phyloP scores from a whole-genome alignment of 2,329 filamentous ascomycete species.

The Sordariomycetes sp. region DNA sequence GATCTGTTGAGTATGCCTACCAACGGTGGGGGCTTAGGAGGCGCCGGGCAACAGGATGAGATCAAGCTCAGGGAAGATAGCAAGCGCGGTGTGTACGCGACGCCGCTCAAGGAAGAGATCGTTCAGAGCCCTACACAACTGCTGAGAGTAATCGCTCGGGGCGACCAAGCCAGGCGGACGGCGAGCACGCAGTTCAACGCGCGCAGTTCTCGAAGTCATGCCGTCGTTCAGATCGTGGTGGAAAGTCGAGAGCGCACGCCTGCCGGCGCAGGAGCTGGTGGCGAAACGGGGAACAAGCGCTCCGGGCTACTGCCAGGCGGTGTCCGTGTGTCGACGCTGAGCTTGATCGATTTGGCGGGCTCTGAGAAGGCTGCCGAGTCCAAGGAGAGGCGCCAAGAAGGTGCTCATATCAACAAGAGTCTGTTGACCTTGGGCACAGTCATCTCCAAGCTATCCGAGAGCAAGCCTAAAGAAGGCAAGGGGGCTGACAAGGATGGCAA shows the following conservation, averaged over 20 bases:
- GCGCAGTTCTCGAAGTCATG: conserved; percentile 93
- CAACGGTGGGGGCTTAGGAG: conserved; percentile 43
- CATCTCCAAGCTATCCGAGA: conserved; percentile 83
- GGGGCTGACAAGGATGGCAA: conserved; percentile 73
- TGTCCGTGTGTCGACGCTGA: conserved; percentile 89
- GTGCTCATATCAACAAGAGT: conserved; percentile 98
- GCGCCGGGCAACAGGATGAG: conserved; percentile 63
- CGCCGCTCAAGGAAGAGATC: conserved; percentile 93
- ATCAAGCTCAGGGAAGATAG: conserved; percentile 96
- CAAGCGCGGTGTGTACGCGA: conserved; percentile 94
- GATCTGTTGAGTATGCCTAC: conserved; percentile 76
- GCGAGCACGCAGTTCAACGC: conserved; percentile 96
- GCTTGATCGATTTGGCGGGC: conserved; percentile 90
- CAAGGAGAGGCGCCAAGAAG: conserved; percentile 88
- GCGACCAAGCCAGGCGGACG: conserved; percentile 81
- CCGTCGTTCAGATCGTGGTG: conserved; percentile 96
- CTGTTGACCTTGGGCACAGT: conserved; percentile 90
- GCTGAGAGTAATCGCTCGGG: conserved; percentile 85
- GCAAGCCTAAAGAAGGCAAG: conserved; percentile 73
- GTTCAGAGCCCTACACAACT: conserved; percentile 96
- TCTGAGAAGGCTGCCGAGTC: conserved; percentile 93
- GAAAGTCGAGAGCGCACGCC: conserved; percentile 76
- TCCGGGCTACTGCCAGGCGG: conserved; percentile 70
- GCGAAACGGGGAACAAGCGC: conserved; percentile 50
- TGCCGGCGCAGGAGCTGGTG: conserved; percentile 25